Base-by-base conservation (phyloP, 345 rosid species). In the Eucalyptus sp. region DNA sequence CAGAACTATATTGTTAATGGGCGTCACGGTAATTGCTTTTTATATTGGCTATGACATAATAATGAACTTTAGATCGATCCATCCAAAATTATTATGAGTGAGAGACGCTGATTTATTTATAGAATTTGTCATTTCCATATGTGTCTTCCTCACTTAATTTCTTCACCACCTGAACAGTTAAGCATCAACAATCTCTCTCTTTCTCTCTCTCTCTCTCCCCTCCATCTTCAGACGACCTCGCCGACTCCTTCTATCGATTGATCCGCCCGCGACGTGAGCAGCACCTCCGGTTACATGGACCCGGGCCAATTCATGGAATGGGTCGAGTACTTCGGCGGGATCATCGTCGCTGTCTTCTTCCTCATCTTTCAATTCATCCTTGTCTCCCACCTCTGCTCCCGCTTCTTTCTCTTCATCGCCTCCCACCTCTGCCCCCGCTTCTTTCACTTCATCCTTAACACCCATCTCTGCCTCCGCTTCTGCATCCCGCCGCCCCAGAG, bases 11-110 rank as follows among this genome's bases (percentile, higher is more conserved):
- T 4, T 31, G 22, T 66, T 66, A 66, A 66, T 1, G 5, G 20
- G 11, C 11, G 3, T 66, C 41, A 7, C 2, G 22, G 1, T 31
- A 15, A 14, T 31, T n/a, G 16, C 11, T 0, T 31, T 31, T 31
- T 66, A 8, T 66, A 13, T 33, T 68, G 44, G 13, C 43, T 33
- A 68, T 33, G 18, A 31, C 6, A 51, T 51, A 51, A 51, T 51
- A 51, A 51, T 51, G 4, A 51, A 51, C 56, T 51, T 51, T 3
- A 51, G 56, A 3, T 51, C 24, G 1, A 2, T 43, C 3, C 43
- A 33, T 33, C 7, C 5, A 3, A 8, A 4, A 17, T 16, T 16
- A 33, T 68, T 31, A 9, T 7, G 3, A 16, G 11, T 0, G 24
- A 68, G 80, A 68, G 33, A 31, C 2, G 1, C 11, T 8, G 22